Conservation (phyloP, 805 yeast genomes). For the Blastobotrys muscicola region DNA sequence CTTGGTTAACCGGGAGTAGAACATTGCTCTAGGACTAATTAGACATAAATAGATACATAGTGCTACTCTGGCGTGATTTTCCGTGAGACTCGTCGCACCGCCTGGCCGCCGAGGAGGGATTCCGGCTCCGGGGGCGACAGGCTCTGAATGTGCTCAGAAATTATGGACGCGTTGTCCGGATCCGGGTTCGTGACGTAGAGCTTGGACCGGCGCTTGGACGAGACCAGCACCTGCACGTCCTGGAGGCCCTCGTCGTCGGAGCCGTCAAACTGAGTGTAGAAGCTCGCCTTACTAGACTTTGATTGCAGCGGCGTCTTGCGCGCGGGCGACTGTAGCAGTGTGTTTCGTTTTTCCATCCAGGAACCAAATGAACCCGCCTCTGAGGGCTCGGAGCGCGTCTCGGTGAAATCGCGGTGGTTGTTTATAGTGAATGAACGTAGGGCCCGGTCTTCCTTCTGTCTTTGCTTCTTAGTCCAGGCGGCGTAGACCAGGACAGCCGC, state of each 20-base stretch:
- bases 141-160: too few relatives aligned
- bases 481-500: slow-evolving; percentile 22
- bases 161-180: slow-evolving; percentile 2
- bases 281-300: background rate
- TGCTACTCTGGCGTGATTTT: too few relatives aligned
- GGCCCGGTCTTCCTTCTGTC: slow-evolving; percentile 6
- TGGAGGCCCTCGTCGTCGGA: background rate
- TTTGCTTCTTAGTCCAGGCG: slow-evolving; percentile 13
- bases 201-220: slow-evolving; percentile 52
- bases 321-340: slow-evolving; percentile 4
- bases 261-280: background rate
- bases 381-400: too few relatives aligned
- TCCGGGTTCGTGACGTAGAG: slow-evolving; percentile 59
- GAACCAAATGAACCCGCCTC: slow-evolving; percentile 16
- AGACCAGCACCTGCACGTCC: slow-evolving; percentile 65
- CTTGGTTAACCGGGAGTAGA: slow-evolving; percentile 12
- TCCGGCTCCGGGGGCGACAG: too few relatives aligned
- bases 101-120: too few relatives aligned
- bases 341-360: slow-evolving; percentile 17
- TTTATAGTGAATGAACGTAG: slow-evolving; percentile 2
- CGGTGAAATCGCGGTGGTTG: slow-evolving; percentile 5
- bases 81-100: too few relatives aligned
- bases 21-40: background rate
- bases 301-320: background rate
- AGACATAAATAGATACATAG: too few relatives aligned